Base-by-base conservation (phyloP, 2,329 filamentous ascomycete species). In the Arachnomyces sp. region DNA sequence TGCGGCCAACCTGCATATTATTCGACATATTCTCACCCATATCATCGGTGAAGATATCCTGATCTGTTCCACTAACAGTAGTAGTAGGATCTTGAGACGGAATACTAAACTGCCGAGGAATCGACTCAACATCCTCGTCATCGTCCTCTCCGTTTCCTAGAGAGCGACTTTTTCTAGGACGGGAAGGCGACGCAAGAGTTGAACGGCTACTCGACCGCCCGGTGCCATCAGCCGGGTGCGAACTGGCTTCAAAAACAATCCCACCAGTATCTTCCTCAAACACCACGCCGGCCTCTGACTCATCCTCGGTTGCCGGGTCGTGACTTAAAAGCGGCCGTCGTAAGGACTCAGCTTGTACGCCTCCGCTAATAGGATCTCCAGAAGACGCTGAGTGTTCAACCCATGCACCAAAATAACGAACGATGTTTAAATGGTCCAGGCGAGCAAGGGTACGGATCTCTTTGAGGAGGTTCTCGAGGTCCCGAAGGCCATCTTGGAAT, bases 371-470 rank as follows among this genome's bases (percentile, higher is more conserved):
- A n/a, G 32, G 15, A 9, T n/a, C 16, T 34, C 8, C 14, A 42
- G 33, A 3, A 46, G 34, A 11, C 11, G 42, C 39, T 28, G 50
- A 56, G 38, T 64, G 61, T 50, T 84, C 80, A 11, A 82, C 66
- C 80, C 80, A 84, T 11, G 75, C 75, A 38, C 72, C 71, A 52
- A 77, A 77, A 50, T 84, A 84, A 16, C 79, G 70, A 28, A 84
- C 80, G 40, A 84, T 73, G 52, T 84, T 82, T 4, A 68, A 69
- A 55, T 84, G 80, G 34, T 82, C 74, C 12, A 83, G 63, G 17
- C 68, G 66, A 34, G 80, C 79, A 33, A 84, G 63, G 1, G 77
- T 78, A 35, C 77, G 68, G 7, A 82, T 72, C 56, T 83, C 79
- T 41, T 71, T 69, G 39, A 82, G 64, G 25, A 81, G 67, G 36